Evolutionary conservation across 805 yeast species (phyloP), one percentile per base, ranked within the genome.

Genomic region (Kockiozyma suomiensis): DNA sequence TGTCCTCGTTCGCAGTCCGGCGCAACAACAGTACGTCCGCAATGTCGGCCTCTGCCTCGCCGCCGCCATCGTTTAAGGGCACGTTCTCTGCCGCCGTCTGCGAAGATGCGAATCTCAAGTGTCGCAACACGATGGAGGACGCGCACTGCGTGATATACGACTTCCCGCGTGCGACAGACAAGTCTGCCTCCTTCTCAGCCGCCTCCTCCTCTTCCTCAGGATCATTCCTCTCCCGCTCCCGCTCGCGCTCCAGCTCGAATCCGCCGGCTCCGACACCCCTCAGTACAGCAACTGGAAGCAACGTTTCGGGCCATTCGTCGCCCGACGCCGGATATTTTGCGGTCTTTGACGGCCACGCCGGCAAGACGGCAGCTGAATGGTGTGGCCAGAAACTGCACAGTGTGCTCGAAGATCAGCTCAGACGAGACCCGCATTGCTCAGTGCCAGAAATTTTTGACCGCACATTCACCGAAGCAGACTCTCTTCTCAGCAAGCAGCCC

Each of bases 331-430:
- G 97, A 1, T 93, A 89, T 72, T 91, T 93, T 80, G 98, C 96
- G 17, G 81, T 93, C 0, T 93, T 91, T 74, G 99, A 93, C 74
- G 99, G 99, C 10, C 99, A 93, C 75, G 98, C 98, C 1, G 99
- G 99, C 23, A 85, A 85, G 56, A 90, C 85, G 66, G 87, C 96
- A 7, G 96, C 99, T 1, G 83, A 93, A 69, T 92, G 96, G 96
- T 91, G 97, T 76, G 96, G 97, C 0, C 85, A 89, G 64, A 85
- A 88, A 68, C 73, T 93, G 58, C 97, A 93, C 71, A 81, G 79
- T 55, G 79, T 90, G 21, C 70, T 84, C 54, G 75, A 73, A 37
- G 71, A 57, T 5, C 67, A 62, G 73, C 73, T 55, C 70, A 43
- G 48, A 63, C 64, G 38, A 25, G 70, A 72, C 28, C 63, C 66